Conservation (phyloP, 2,329 filamentous ascomycete species). For the Hypoxylon sp. region DNA sequence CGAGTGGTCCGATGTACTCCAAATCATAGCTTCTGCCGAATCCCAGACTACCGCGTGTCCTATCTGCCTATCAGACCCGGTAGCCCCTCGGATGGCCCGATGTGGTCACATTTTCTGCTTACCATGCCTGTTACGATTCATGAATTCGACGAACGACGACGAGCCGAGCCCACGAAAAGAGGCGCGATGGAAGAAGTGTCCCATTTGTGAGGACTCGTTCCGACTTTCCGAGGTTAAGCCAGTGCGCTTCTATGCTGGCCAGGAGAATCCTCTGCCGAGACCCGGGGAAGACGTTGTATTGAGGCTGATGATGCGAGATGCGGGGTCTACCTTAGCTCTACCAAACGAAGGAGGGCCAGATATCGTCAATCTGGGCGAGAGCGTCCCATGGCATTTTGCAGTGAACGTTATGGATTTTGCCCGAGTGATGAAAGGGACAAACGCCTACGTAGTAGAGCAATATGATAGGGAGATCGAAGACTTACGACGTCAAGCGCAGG, state of each 20-base stretch:
- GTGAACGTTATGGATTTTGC: conserved; percentile 96
- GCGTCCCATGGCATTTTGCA: conserved; percentile 94
- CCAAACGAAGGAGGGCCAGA: conserved; percentile 84
- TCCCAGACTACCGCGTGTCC: conserved; percentile 92
- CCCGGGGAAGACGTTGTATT: conserved; percentile 92
- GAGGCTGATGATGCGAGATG: conserved; percentile 83
- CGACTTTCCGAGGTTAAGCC: conserved; percentile 91
- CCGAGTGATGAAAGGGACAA: conserved; percentile 92
- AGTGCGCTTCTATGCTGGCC: conserved; percentile 90
- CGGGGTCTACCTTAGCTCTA: conserved; percentile 86
- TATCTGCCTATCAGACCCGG: conserved; percentile 92
- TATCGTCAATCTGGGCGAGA: conserved; percentile 74
- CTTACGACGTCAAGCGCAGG: conserved; percentile 80
- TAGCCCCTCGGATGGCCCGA: conserved; percentile 95
- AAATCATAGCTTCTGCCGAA: conserved; percentile 89
- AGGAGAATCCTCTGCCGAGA: conserved; percentile 83
- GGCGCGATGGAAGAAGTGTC: conserved; percentile 91
- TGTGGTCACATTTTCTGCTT: conserved; percentile 98
- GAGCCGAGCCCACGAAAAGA: conserved; percentile 76
- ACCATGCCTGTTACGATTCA: conserved; percentile 92
- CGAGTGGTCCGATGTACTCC: conserved; percentile 90
- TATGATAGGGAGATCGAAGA: conserved; percentile 83
- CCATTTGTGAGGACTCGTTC: conserved; percentile 94
- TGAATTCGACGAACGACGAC: conserved; percentile 86
- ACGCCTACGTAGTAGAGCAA: conserved; percentile 86